A percentile compares a stretch with the other conserved stretches of the same genome.
phyloP scores from a whole-genome alignment of 352 stramenopile species.

The Globisporangium nodosum region DNA sequence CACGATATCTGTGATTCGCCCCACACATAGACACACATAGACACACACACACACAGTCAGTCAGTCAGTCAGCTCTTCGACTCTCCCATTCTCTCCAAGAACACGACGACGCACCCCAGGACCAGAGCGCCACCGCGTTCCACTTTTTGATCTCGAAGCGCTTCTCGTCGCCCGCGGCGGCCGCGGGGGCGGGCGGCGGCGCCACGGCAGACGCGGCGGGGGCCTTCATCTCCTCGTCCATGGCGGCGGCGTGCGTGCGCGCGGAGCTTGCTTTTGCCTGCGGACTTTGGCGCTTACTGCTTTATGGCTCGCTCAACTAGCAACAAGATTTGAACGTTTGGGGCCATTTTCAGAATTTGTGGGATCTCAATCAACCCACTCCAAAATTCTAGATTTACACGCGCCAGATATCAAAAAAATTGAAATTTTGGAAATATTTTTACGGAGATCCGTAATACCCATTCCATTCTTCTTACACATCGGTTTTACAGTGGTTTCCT shows the following conservation, averaged over 20 bases:
- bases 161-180: constrained; percentile 46
- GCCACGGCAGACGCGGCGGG: constrained; percentile 17
- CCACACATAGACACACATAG: background rate
- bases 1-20: constrained; percentile 54
- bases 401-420: too few relatives aligned
- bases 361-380: background rate
- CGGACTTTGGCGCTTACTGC: background rate
- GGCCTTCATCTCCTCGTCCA: constrained; percentile 77
- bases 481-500: too few relatives aligned
- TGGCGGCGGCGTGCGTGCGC: constrained; percentile 5
- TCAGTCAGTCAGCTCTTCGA: constrained; percentile 1
- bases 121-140: constrained; percentile 99
- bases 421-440: too few relatives aligned
- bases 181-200: constrained; percentile 8
- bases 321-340: background rate
- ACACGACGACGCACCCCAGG: constrained; percentile 80
- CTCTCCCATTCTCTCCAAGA: too few relatives aligned
- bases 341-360: background rate
- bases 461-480: too few relatives aligned
- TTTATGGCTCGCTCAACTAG: background rate
- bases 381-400: background rate
- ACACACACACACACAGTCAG: constrained; percentile 10
- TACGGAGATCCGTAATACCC: too few relatives aligned
- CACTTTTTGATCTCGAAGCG: constrained; percentile 99
- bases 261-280: too few relatives aligned